A percentile compares a stretch with the other conserved stretches of the same genome.
These are phyloP conservation scores for Thoreauomyces humboldtii DNA, from an alignment of 192 early-diverging fungal genomes.

Conservation along the genomic window DNA sequence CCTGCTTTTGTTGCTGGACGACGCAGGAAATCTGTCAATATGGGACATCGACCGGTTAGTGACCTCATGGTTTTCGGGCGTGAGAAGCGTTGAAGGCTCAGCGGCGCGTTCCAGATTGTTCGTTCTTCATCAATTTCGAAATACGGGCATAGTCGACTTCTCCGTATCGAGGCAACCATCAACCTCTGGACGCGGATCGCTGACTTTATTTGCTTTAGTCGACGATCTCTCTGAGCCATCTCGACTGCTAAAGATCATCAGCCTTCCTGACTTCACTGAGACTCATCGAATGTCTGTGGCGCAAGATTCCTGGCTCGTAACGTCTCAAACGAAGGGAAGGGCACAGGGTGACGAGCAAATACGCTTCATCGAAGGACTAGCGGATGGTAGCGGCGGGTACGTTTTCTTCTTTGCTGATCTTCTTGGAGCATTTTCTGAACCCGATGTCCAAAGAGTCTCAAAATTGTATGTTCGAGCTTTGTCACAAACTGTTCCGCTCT, in stretches of 20 bases:
- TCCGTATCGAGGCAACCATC: neutral
- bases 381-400: neutral
- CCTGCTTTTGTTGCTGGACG: slow-evolving; percentile 25
- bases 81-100: neutral
- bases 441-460: neutral
- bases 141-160: slow-evolving; percentile 20
- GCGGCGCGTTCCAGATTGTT: slow-evolving; percentile 20
- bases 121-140: slow-evolving; percentile 6
- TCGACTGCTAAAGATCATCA: slow-evolving; percentile 15
- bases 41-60: slow-evolving; percentile 35
- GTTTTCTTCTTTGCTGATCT: neutral
- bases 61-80: neutral
- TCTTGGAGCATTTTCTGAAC: neutral
- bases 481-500: slow-evolving; percentile 24
- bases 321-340: neutral
- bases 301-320: slow-evolving; percentile 15
- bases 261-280: slow-evolving; percentile 12
- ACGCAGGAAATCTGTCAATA: slow-evolving; percentile 17
- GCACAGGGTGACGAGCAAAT: neutral
- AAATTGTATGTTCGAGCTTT: slow-evolving; percentile 26
- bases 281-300: slow-evolving; percentile 24
- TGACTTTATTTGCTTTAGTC: neutral
- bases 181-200: no score
- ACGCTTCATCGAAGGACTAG: slow-evolving; percentile 4
- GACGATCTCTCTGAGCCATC: slow-evolving; percentile 6